A percentile compares a stretch with the other conserved stretches of the same genome.
Conservation (phyloP, 192 early-diverging fungal genomes). For the Rhizophagus sp. region DNA sequence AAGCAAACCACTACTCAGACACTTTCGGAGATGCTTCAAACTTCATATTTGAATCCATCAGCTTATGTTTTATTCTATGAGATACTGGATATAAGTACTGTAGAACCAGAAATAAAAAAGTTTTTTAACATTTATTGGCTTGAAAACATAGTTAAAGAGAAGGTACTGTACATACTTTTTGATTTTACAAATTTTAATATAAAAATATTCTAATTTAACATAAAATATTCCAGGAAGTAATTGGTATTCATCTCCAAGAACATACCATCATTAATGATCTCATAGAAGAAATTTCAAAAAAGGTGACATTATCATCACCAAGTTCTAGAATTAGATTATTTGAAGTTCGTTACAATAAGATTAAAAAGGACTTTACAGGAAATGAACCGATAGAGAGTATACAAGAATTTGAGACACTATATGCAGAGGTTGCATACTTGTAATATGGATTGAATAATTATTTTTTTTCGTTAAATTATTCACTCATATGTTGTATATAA, state of each 20-base stretch:
- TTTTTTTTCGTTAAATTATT: no score
- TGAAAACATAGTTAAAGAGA: constrained; percentile 65
- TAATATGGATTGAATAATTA: no score
- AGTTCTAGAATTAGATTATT: constrained; percentile 60
- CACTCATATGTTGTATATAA: not conserved
- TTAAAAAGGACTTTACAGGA: constrained; percentile 45
- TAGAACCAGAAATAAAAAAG: constrained; percentile 82
- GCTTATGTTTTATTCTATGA: constrained; percentile 76
- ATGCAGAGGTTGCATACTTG: constrained; percentile 50
- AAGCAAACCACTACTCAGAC: constrained; percentile 36
- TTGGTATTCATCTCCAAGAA: constrained; percentile 76
- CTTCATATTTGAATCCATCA: constrained; percentile 30
- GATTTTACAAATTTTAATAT: no score
- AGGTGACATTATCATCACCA: constrained; percentile 46
- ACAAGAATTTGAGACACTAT: constrained; percentile 50
- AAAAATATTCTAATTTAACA: no score
- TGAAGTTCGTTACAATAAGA: constrained; percentile 50
- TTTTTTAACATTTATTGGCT: constrained; percentile 69
- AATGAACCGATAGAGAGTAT: constrained; percentile 50
- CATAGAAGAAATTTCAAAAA: constrained; percentile 49
- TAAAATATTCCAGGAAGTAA: no score
- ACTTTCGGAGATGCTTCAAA: constrained; percentile 43
- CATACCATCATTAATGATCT: constrained; percentile 48
- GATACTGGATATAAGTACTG: constrained; percentile 74
- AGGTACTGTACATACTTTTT: constrained; percentile 37